Base-by-base conservation (phyloP, 805 yeast genomes). In the Zygotorulaspora chibaensis region DNA sequence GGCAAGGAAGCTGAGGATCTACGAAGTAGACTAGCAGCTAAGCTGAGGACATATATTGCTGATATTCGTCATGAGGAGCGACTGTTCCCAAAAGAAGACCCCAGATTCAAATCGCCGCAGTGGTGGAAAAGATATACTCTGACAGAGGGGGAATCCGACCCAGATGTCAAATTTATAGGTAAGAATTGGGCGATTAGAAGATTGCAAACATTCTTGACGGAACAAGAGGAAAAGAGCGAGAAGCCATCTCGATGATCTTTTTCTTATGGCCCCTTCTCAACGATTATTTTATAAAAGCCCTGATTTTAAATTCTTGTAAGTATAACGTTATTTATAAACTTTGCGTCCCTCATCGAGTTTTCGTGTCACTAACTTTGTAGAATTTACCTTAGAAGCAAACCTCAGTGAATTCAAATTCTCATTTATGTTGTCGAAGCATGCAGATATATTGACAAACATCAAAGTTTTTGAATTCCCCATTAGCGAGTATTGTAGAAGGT, bases 401-500 rank as follows among this genome's bases (percentile, higher is more conserved):
- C 97, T 71, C 40, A 93, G 71, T 0, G 96, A 87, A 58, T 87
- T 88, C 27, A 90, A 55, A 1, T 96, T 84, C 61, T 93, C 99
- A 53, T 73, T 77, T 34, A 81, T 71, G 61, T 87, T 85, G 12
- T 66, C 66, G 9, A 61, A 62, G 40, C 76, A 67, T 2, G 96
- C 89, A 1, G 96, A 84, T 0, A 90, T 74, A 56, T 88, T 90
- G 12, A 89, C 96, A 72, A 91, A 84, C 96, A 91, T 89, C 48
- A 91, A 71, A 0, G 96, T 88, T 65, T 91, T 93, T 2, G 96
- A 86, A 45, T 79, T 76, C 0, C 96, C 96, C 6, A 84, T 81
- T 20, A 91, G 71, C 12, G 96, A 88, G 59, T 86, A 81, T 57
- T 89, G 93, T 47, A 91, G 70, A 11, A 90, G 69, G 60, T 87